Evolutionary conservation across 306 rosid genomes (phyloP).

Genomic region (Acmispon strigosus): DNA sequence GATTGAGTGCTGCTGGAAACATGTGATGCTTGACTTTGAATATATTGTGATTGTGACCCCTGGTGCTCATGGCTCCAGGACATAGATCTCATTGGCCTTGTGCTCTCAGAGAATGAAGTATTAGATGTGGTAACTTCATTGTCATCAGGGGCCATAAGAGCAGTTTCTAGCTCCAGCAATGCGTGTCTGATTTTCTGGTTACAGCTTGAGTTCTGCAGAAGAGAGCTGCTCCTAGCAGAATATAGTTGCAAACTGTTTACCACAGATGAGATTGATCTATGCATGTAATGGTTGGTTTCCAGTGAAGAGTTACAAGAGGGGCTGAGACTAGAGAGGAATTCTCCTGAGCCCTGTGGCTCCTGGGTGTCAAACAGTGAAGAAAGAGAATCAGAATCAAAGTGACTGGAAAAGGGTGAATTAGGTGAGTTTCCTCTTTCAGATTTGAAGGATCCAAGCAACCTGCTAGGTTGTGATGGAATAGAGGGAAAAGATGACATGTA

Average conservation of each 20-base stretch:
- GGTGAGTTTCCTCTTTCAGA: conserved; percentile 64
- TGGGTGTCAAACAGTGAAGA: conserved; percentile 52
- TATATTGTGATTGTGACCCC: conserved; percentile 28
- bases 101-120: conserved; percentile 36
- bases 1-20: conserved; percentile 32
- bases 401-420: conserved; percentile 46
- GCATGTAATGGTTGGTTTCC: conserved; percentile 40
- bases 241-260: conserved; percentile 32
- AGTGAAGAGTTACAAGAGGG: conserved; percentile 45
- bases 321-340: conserved; percentile 53
- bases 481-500: conserved; percentile 49
- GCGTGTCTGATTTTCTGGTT: conserved; percentile 39
- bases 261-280: conserved; percentile 29
- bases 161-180: conserved; percentile 69
- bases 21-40: conserved; percentile 41
- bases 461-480: conserved; percentile 46
- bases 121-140: conserved; percentile 36
- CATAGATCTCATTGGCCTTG: conserved; percentile 19
- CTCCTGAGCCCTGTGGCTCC: conserved; percentile 56
- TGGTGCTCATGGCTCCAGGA: conserved; percentile 45
- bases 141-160: conserved; percentile 77
- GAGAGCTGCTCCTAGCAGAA: conserved; percentile 26
- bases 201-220: conserved; percentile 33
- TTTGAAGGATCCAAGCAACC: conserved; percentile 55
- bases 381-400: conserved; percentile 53